Evolutionary conservation across 371 early-diverging fungal species (phyloP).

Genomic region (Mortierella sp.): DNA sequence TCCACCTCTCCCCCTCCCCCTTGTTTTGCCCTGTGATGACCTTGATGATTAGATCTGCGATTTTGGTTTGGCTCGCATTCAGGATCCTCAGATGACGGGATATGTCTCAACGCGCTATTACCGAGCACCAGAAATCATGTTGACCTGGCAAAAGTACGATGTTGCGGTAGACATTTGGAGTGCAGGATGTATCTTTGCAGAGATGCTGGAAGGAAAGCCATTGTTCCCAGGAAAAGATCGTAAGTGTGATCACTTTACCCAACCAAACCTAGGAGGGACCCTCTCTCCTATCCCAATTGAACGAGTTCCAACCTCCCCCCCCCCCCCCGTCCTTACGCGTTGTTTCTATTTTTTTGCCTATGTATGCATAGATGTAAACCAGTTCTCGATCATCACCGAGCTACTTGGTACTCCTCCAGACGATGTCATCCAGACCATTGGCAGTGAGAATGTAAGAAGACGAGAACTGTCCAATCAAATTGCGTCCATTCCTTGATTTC

Average conservation of each 20-base stretch:
- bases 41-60: conserved; percentile 98
- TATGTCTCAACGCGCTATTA: conserved; percentile 99
- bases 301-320: too few species aligned
- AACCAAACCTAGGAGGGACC: too few species aligned
- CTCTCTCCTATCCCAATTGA: too few species aligned
- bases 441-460: conserved; percentile 89
- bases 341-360: too few species aligned
- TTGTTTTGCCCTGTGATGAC: too few species aligned
- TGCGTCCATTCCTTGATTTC: too few species aligned
- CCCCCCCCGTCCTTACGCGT: too few species aligned
- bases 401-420: conserved; percentile 94
- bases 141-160: conserved; percentile 98
- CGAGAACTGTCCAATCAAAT: too few species aligned
- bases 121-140: conserved; percentile 99
- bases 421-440: conserved; percentile 92
- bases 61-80: conserved; percentile 95
- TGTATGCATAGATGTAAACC: conserved; percentile 90
- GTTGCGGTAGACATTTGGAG: conserved; percentile 99
- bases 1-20: too few species aligned
- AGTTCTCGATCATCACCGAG: conserved; percentile 94
- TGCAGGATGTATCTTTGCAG: conserved; percentile 98
- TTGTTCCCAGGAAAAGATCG: conserved; percentile 97
- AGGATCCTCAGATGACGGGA: conserved; percentile 94
- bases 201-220: conserved; percentile 96
- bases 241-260: too few species aligned